phyloP scores from a whole-genome alignment of 306 rosid species.

The Citrullus colocynthis region DNA sequence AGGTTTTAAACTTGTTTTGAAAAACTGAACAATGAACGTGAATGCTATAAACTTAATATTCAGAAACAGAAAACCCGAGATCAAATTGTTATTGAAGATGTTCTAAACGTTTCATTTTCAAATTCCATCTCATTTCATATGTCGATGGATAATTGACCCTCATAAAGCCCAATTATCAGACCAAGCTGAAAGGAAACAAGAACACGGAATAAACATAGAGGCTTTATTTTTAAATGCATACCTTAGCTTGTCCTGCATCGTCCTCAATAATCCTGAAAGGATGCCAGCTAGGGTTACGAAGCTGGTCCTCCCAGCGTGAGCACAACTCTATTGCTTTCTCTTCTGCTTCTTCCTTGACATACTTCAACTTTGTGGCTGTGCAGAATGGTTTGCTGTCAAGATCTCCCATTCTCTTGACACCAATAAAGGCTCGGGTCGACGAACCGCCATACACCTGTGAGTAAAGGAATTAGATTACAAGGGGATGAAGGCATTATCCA shows the following conservation, averaged over 20 bases:
- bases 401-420: conserved; percentile 43
- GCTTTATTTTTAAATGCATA: conserved; percentile 4
- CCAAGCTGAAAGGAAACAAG: not conserved
- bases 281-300: conserved; percentile 69
- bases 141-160: not conserved
- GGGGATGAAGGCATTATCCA: not conserved
- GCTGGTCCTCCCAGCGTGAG: conserved; percentile 42
- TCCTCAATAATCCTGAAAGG: conserved; percentile 45
- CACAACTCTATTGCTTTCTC: conserved; percentile 28
- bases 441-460: conserved; percentile 22
- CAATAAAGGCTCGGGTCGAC: conserved; percentile 21
- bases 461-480: conserved; percentile 7
- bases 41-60: not conserved
- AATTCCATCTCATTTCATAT: not conserved
- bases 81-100: not conserved
- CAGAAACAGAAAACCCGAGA: not conserved
- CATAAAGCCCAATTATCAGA: not conserved
- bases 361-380: conserved; percentile 24
- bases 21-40: not conserved
- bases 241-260: conserved; percentile 21
- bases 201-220: not conserved
- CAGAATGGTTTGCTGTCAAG: conserved; percentile 41
- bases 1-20: not conserved
- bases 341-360: conserved; percentile 15
- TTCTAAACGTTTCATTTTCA: not conserved